Evolutionary conservation across 1,284 basidiomycete genomes (phyloP).

Genomic region (Gastroboletus turbinatus): DNA sequence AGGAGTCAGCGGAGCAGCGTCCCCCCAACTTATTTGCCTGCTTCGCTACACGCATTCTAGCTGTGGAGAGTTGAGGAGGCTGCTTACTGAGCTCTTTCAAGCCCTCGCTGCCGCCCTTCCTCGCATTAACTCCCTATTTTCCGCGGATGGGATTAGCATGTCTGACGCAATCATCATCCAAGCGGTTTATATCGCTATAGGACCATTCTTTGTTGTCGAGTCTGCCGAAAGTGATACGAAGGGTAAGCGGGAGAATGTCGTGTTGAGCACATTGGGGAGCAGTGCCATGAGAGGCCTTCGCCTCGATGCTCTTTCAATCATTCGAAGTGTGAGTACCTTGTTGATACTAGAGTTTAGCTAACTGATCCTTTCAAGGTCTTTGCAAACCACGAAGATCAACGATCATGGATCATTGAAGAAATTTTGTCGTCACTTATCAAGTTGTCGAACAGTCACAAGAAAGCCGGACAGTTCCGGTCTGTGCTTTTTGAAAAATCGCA

Average conservation of each 20-base stretch:
- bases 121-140: slow-evolving; percentile 66
- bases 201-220: slow-evolving; percentile 88
- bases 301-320: slow-evolving; percentile 77
- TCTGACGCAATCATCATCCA: slow-evolving; percentile 88
- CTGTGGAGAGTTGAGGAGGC: slow-evolving; percentile 48
- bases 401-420: slow-evolving; percentile 96
- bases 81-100: slow-evolving; percentile 67
- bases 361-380: slow-evolving; percentile 62
- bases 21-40: slow-evolving; percentile 55
- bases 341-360: not conserved
- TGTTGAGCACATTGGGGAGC: slow-evolving; percentile 62
- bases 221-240: slow-evolving; percentile 48
- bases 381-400: slow-evolving; percentile 84
- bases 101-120: slow-evolving; percentile 66
- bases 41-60: slow-evolving; percentile 43
- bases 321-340: slow-evolving; percentile 70
- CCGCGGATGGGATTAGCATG: slow-evolving; percentile 71
- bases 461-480: slow-evolving; percentile 83
- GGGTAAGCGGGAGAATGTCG: slow-evolving; percentile 56
- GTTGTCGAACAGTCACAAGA: slow-evolving; percentile 85
- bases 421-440: slow-evolving; percentile 88
- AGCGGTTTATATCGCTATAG: slow-evolving; percentile 88
- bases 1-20: slow-evolving; percentile 42
- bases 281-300: slow-evolving; percentile 81
- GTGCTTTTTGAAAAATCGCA: slow-evolving; percentile 23